phyloP scores from a whole-genome alignment of 352 stramenopile genomes.

The Phytopythium aichiense region DNA sequence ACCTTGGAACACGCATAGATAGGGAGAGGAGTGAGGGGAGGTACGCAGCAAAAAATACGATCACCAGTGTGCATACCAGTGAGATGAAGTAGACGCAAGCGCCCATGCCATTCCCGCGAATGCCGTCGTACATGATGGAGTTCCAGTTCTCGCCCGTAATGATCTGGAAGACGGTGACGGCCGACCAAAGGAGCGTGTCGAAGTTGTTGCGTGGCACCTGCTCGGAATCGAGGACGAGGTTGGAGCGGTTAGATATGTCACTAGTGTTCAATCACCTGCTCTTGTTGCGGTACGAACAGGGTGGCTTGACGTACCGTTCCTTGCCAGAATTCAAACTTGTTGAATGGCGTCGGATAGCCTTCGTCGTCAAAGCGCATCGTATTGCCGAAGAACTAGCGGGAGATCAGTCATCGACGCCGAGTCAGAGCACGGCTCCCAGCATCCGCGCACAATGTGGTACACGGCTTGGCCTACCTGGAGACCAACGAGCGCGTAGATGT shows the following conservation, averaged over 20 bases:
- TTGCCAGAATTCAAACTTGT: constrained; percentile 56
- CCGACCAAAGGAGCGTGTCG: constrained; percentile 76
- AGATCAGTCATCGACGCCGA: neutral
- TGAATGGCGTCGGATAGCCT: constrained; percentile 49
- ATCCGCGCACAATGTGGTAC: neutral
- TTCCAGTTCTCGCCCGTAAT: constrained; percentile 96
- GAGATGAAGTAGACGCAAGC: constrained; percentile 86
- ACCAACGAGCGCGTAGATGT: constrained; percentile 91
- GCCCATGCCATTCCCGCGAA: constrained; percentile 65
- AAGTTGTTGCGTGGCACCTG: constrained; percentile 85
- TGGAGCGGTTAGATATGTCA: neutral
- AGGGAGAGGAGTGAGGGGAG: neutral
- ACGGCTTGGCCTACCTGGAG: constrained; percentile 51
- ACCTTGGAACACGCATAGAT: constrained; percentile 26
- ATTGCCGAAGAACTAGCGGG: constrained; percentile 89
- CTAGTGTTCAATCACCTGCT: too few species aligned
- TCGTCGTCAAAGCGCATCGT: constrained; percentile 90
- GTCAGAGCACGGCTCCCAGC: neutral
- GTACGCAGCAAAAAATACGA: neutral
- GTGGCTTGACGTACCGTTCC: constrained; percentile 27
- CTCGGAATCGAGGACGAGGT: neutral
- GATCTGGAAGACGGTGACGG: constrained; percentile 91
- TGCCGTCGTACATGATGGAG: constrained; percentile 91
- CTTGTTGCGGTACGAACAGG: neutral
- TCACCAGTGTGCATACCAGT: constrained; percentile 33